Conservation (phyloP, 2,329 filamentous ascomycete species). For the Cladophialophora carrionii region DNA sequence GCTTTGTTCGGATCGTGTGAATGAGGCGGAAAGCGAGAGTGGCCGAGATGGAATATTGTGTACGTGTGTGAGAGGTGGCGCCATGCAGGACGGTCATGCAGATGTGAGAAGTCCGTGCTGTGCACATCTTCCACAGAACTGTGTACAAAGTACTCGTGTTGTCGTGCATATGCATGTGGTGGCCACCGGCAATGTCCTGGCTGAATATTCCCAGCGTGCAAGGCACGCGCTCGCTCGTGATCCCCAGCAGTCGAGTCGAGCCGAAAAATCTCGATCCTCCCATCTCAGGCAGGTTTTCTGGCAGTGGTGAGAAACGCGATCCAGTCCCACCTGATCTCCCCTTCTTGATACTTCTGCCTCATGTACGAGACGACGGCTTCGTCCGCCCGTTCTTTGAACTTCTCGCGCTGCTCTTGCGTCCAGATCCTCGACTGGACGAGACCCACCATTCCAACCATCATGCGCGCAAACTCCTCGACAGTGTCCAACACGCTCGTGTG, state of each 20-base stretch:
- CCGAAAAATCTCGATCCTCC: not conserved
- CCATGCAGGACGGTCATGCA: no score
- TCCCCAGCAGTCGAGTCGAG: not conserved
- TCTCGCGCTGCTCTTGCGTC: constrained; percentile 27
- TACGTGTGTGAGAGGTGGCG: not conserved
- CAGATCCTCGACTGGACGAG: constrained; percentile 18
- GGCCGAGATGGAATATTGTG: no score
- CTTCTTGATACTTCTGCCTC: constrained; percentile 27
- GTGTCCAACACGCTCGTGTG: constrained; percentile 10
- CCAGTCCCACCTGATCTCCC: constrained; percentile 31
- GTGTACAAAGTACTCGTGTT: no score
- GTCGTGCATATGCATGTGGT: not conserved
- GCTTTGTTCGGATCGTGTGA: not conserved
- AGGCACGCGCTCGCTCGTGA: no score
- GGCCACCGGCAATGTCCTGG: not conserved
- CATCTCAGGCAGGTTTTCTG: constrained; percentile 37
- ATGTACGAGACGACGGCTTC: constrained; percentile 25
- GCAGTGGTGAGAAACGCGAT: constrained; percentile 42
- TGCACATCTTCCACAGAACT: not conserved
- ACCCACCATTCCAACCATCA: constrained; percentile 21
- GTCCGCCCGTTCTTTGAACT: constrained; percentile 19
- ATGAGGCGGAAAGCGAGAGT: not conserved
- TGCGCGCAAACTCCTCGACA: constrained; percentile 14
- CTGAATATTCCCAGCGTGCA: not conserved
- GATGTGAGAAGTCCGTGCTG: not conserved